Evolutionary conservation across 257 asterid species (phyloP), one percentile per base, ranked within the genome.

Genomic region (Nyctanthes arbortristis): DNA sequence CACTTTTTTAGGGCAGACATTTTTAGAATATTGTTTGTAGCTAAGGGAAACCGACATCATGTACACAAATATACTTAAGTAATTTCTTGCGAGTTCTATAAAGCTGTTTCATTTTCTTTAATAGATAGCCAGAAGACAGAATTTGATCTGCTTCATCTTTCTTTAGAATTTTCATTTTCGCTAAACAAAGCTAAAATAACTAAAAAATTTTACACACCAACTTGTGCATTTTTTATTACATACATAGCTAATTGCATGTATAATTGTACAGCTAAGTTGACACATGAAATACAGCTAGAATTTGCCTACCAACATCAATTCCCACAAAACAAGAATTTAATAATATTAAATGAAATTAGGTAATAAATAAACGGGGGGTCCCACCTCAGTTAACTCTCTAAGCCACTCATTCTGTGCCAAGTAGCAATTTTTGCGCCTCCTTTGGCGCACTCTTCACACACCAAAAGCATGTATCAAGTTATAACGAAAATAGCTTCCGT

Each of bases 241-340:
- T 32, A n/a, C n/a, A n/a, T n/a, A n/a, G n/a, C n/a, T n/a, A n/a
- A n/a, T n/a, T n/a, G n/a, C n/a, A n/a, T n/a, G n/a, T n/a, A 60
- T 59, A 59, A 54, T 24, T 31, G 16, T 20, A 69, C 68, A 60
- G 52, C 74, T 61, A 47, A 14, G 69, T 31, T 5, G 68, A 70
- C n/a, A 16, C 68, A 47, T 33, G 75, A 47, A 72, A 11, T 0
- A 54, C 66, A 64, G 76, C 61, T 37, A 70, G 47, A 11, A 0
- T 52, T 63, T 29, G 29, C 57, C 34, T 7, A 52, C n/a, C 65
- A 52, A 52, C 70, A 39, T 52, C 5, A 49, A 54, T 63, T 72
- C 71, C 13, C 1, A 3, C 30, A 8, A 72, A 70, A 62, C 67
- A 37, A 63, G 25, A 27, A 18, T 57, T n/a, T n/a, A n/a, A n/a